Percentiles rank a stretch among this genome's conserved stretches.
These are phyloP conservation scores for Rhodotorula sp. DNA, from an alignment of 1,284 basidiomycete species.

Conservation along the genomic window DNA sequence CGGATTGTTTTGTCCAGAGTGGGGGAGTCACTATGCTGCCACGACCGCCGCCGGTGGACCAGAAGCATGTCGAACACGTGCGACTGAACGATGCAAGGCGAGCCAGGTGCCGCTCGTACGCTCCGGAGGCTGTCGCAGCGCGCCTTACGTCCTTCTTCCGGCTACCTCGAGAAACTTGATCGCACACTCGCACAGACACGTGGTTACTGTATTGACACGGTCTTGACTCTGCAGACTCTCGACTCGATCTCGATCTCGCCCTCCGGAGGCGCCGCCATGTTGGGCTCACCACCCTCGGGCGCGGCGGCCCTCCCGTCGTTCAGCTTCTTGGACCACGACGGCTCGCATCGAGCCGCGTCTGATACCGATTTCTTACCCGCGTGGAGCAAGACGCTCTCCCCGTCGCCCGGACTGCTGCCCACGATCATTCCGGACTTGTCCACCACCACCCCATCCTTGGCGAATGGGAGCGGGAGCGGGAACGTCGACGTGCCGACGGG, in stretches of 20 bases:
- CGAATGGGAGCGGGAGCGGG: neutral
- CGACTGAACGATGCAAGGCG: no score
- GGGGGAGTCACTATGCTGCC: no score
- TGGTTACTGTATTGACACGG: neutral
- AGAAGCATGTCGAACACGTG: no score
- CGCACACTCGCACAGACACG: neutral
- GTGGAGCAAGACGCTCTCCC: slow-evolving; percentile 24
- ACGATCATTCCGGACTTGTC: neutral
- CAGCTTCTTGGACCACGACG: slow-evolving; percentile 2
- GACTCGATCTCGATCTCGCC: neutral
- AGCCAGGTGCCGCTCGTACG: no score
- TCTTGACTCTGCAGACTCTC: neutral
- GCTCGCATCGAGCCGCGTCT: neutral
- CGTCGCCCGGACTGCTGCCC: slow-evolving; percentile 14
- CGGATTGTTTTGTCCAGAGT: no score
- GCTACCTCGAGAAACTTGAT: no score
- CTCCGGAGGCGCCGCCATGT: slow-evolving; percentile 8
- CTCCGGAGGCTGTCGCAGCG: no score
- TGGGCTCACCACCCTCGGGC: neutral
- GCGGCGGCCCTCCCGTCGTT: slow-evolving; percentile 10
- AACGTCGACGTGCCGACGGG: neutral
- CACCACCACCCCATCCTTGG: neutral
- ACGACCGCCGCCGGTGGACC: no score
- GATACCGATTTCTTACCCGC: slow-evolving; percentile 21
- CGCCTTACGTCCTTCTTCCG: no score